These are phyloP conservation scores for Lenzites betulinus DNA, from an alignment of 768 basidiomycete species.

Conservation along the genomic window DNA sequence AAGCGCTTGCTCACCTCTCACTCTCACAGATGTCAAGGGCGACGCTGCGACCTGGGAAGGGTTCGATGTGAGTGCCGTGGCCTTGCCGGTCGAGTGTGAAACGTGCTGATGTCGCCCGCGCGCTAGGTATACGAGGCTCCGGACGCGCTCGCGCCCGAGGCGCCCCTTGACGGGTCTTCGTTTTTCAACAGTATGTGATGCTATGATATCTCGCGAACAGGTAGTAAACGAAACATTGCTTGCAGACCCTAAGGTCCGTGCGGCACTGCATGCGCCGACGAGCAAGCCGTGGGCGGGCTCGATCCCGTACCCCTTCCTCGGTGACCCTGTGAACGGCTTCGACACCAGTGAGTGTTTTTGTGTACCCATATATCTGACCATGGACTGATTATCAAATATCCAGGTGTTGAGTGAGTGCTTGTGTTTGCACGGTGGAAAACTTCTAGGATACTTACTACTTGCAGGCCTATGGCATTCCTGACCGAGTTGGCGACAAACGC, in stretches of 20 bases:
- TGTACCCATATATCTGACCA: neutral
- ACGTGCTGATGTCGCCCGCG: too few relatives aligned
- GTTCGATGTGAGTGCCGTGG: conserved; percentile 12
- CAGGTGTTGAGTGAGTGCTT: conserved; percentile 39
- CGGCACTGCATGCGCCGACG: conserved; percentile 69
- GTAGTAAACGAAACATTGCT: neutral
- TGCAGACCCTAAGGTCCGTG: conserved; percentile 52
- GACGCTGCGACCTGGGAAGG: conserved; percentile 6
- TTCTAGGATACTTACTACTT: neutral
- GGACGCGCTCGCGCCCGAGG: conserved; percentile 47
- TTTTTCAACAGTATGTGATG: conserved; percentile 62
- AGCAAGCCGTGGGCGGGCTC: conserved; percentile 47
- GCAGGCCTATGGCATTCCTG: conserved; percentile 63
- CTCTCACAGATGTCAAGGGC: neutral
- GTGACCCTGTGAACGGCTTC: conserved; percentile 15
- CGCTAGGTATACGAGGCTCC: conserved; percentile 31
- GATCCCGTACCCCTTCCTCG: conserved; percentile 35
- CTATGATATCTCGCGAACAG: neutral
- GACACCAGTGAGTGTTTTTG: conserved; percentile 38
- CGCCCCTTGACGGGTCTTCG: conserved; percentile 48
- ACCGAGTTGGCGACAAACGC: conserved; percentile 65
- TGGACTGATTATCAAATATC: neutral
- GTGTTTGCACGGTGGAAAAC: too few relatives aligned
- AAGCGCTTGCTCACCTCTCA: neutral
- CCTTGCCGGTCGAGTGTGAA: conserved; percentile 12